phyloP scores from a whole-genome alignment of 371 early-diverging fungal genomes.

The Zancudomyces culisetae region DNA sequence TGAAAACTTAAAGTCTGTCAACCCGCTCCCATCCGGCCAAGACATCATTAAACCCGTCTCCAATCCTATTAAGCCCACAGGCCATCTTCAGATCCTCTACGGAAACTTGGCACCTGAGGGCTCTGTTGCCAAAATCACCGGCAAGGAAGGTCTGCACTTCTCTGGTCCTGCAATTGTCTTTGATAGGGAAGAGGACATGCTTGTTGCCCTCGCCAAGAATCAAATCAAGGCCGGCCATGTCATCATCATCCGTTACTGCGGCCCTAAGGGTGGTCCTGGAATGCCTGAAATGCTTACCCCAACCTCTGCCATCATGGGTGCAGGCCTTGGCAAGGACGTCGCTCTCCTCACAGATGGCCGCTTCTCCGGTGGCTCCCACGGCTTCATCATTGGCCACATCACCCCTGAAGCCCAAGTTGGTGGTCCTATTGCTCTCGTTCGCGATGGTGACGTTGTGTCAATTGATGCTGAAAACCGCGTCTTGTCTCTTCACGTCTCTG shows the following conservation, averaged over 20 bases:
- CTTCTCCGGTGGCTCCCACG: constrained; percentile 93
- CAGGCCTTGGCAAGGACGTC: constrained; percentile 89
- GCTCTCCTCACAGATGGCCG: constrained; percentile 91
- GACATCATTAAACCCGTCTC: constrained; percentile 68
- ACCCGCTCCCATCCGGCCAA: constrained; percentile 54
- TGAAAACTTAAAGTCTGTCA: constrained; percentile 61
- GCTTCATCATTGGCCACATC: constrained; percentile 95
- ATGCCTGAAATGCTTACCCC: constrained; percentile 95
- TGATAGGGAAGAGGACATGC: constrained; percentile 77
- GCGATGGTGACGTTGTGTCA: constrained; percentile 65
- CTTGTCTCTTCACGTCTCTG: constrained; percentile 49
- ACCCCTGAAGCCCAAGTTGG: constrained; percentile 93
- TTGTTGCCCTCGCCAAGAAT: constrained; percentile 56
- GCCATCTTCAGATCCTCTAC: constrained; percentile 79
- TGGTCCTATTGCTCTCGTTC: constrained; percentile 80
- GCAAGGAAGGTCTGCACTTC: constrained; percentile 86
- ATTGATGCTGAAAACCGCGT: constrained; percentile 65
- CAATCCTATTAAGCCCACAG: constrained; percentile 77
- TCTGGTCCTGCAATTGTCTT: constrained; percentile 72
- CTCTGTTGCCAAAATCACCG: constrained; percentile 96
- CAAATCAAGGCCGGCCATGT: constrained; percentile 75
- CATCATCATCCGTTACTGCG: constrained; percentile 74
- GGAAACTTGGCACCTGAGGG: constrained; percentile 95
- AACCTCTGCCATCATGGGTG: constrained; percentile 92
- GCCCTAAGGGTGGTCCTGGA: constrained; percentile 83